Percentiles rank a stretch among this genome's conserved stretches.
phyloP scores from a whole-genome alignment of 148 eudicot species.

The Salicornia ramosissima region DNA sequence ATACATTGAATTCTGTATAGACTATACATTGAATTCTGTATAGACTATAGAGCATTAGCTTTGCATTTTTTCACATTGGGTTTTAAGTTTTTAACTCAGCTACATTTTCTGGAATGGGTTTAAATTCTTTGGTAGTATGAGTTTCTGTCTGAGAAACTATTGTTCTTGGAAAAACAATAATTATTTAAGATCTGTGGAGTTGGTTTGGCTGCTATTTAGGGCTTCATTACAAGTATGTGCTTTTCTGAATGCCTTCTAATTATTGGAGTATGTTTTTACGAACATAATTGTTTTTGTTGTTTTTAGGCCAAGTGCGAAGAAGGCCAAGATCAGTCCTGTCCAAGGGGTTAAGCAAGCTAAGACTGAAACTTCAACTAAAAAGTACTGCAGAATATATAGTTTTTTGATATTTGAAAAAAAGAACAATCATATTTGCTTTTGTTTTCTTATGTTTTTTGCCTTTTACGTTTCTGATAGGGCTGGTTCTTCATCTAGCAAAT shows the following conservation, averaged over 20 bases:
- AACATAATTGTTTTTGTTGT: neutral
- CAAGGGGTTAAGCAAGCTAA: slow-evolving; percentile 34
- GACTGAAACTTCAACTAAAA: slow-evolving; percentile 35
- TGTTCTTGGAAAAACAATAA: too few species aligned
- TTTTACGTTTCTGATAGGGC: slow-evolving; percentile 18
- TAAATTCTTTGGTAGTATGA: neutral
- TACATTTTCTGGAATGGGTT: neutral
- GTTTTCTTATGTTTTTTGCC: neutral
- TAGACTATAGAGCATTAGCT: too few species aligned
- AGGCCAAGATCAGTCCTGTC: slow-evolving; percentile 38
- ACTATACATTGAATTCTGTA: too few species aligned
- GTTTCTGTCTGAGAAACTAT: neutral
- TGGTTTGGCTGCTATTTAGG: neutral
- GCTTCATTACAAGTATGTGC: neutral
- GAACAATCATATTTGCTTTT: neutral
- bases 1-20: neutral
- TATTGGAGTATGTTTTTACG: neutral
- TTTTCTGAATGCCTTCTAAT: neutral
- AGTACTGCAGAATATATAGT: slow-evolving; percentile 31
- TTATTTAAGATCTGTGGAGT: neutral
- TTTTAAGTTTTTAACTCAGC: neutral
- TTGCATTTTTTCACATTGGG: neutral
- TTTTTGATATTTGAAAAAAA: neutral
- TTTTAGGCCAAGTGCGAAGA: slow-evolving; percentile 50
- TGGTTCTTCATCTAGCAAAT: slow-evolving; percentile 47